phyloP scores from a whole-genome alignment of 1,284 basidiomycete genomes.

The Apiotrichum domesticum region DNA sequence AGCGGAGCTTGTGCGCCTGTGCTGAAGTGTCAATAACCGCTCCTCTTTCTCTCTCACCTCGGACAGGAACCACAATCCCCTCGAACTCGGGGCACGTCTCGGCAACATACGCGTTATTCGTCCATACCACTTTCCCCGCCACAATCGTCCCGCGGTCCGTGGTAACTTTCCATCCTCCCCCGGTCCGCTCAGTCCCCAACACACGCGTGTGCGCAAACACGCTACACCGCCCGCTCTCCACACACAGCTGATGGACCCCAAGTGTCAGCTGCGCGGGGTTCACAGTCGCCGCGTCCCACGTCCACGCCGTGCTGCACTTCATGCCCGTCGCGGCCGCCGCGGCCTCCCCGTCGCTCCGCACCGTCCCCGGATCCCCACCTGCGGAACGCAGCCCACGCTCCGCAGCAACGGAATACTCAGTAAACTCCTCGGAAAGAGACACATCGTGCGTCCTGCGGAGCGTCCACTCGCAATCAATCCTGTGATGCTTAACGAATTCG shows the following conservation, averaged over 20 bases:
- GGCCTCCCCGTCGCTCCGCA: slow-evolving; percentile 9
- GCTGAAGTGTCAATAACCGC: slow-evolving; percentile 14
- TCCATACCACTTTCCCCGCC: slow-evolving; percentile 24
- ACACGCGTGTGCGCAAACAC: slow-evolving; percentile 17
- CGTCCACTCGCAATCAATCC: slow-evolving; percentile 36
- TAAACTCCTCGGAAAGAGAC: slow-evolving; percentile 30
- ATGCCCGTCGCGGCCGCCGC: slow-evolving; percentile 9
- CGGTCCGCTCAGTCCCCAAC: neutral
- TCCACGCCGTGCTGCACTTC: slow-evolving; percentile 7
- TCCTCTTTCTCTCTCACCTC: slow-evolving; percentile 7
- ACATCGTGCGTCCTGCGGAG: slow-evolving; percentile 31
- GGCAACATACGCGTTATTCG: slow-evolving; percentile 32
- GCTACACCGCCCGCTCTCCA: slow-evolving; percentile 19
- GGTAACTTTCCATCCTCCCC: slow-evolving; percentile 19
- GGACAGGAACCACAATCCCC: slow-evolving; percentile 24
- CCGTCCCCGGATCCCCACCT: slow-evolving; percentile 11
- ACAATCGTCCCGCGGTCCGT: slow-evolving; percentile 28
- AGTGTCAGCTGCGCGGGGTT: slow-evolving; percentile 36
- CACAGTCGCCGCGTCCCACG: slow-evolving; percentile 34
- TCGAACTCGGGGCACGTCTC: slow-evolving; percentile 25
- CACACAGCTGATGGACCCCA: slow-evolving; percentile 24
- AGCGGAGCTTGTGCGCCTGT: slow-evolving; percentile 32
- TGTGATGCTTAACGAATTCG: slow-evolving; percentile 25
- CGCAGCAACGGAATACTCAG: slow-evolving; percentile 20
- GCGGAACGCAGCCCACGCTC: slow-evolving; percentile 14